Percentiles rank a stretch among this genome's conserved stretches.
Evolutionary conservation across 495 filamentous ascomycete species (phyloP).

Genomic region (Pseudotulostoma volvatum): DNA sequence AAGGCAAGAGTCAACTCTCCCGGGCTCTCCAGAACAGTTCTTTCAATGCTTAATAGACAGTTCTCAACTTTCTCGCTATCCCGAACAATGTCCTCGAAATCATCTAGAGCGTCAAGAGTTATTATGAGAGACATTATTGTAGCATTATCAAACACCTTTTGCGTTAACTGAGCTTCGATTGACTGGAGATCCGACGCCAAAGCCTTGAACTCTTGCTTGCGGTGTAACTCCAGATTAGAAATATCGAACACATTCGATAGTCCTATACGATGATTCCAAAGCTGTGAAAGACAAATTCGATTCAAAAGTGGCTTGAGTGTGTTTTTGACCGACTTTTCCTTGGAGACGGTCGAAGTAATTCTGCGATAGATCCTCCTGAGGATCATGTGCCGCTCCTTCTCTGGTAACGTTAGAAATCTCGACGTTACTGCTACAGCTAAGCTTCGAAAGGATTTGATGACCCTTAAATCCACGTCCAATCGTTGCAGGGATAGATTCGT

Average conservation of each 20-base stretch:
- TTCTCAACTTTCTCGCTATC: constrained; percentile 25
- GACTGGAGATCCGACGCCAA: constrained; percentile 24
- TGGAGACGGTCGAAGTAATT: constrained; percentile 19
- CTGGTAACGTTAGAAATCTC: constrained; percentile 22
- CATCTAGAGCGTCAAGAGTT: constrained; percentile 28
- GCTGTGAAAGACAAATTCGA: constrained; percentile 21
- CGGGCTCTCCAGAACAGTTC: constrained; percentile 10
- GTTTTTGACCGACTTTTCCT: constrained; percentile 16
- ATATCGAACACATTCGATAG: constrained; percentile 17
- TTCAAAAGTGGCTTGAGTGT: background rate
- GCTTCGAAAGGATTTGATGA: constrained; percentile 27
- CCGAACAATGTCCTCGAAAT: constrained; percentile 26
- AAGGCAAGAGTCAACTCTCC: constrained; percentile 15
- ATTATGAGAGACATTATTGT: constrained; percentile 27
- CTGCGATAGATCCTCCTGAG: constrained; percentile 24
- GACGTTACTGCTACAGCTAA: constrained; percentile 21
- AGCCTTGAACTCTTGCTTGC: constrained; percentile 20
- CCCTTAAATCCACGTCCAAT: constrained; percentile 23
- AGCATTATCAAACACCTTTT: background rate
- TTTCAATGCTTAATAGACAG: constrained; percentile 23
- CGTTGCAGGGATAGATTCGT: constrained; percentile 21
- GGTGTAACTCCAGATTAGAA: constrained; percentile 18
- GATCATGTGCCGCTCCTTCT: constrained; percentile 18
- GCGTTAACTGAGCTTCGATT: constrained; percentile 17
- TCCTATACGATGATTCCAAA: constrained; percentile 22